Evolutionary conservation across 208 protist genomes (phyloP).

Genomic region (Endotrypanum monterogeii): DNA sequence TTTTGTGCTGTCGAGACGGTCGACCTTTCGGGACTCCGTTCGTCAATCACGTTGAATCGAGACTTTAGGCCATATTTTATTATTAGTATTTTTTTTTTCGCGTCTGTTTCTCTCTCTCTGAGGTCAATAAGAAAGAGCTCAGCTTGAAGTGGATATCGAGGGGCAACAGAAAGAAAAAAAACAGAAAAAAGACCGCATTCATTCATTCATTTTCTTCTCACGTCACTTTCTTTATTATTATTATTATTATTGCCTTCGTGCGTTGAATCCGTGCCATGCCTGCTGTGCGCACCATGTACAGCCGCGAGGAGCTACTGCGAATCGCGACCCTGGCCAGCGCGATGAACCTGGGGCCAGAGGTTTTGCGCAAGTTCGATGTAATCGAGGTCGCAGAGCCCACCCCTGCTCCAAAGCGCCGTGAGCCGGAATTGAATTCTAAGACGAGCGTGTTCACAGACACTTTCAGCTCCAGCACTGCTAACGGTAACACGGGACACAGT

Average conservation of each 20-base stretch:
- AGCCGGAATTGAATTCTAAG: slow-evolving; percentile 26
- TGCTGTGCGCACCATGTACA: slow-evolving; percentile 48
- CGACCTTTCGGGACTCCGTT: not conserved
- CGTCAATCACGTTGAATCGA: not conserved
- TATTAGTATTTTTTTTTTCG: not conserved
- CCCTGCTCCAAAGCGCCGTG: slow-evolving; percentile 30
- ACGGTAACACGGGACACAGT: not conserved
- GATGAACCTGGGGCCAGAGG: slow-evolving; percentile 37
- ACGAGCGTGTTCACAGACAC: slow-evolving; percentile 7
- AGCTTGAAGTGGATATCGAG: too few species aligned
- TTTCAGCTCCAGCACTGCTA: slow-evolving; percentile 6
- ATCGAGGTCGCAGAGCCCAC: slow-evolving; percentile 55
- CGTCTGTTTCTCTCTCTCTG: too few species aligned
- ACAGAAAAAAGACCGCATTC: too few species aligned
- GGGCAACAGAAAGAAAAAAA: too few species aligned
- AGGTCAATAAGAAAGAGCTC: too few species aligned
- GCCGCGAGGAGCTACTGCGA: slow-evolving; percentile 56
- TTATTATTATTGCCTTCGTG: not conserved
- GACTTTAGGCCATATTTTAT: not conserved
- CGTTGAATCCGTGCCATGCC: slow-evolving; percentile 10
- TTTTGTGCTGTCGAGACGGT: not conserved
- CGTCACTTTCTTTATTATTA: not conserved
- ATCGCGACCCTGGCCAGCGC: slow-evolving; percentile 35
- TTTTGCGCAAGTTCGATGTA: slow-evolving; percentile 64
- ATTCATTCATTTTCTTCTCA: not conserved